phyloP scores from a whole-genome alignment of 2,329 filamentous ascomycete species.

The Aspergillus pseudotamarii region DNA sequence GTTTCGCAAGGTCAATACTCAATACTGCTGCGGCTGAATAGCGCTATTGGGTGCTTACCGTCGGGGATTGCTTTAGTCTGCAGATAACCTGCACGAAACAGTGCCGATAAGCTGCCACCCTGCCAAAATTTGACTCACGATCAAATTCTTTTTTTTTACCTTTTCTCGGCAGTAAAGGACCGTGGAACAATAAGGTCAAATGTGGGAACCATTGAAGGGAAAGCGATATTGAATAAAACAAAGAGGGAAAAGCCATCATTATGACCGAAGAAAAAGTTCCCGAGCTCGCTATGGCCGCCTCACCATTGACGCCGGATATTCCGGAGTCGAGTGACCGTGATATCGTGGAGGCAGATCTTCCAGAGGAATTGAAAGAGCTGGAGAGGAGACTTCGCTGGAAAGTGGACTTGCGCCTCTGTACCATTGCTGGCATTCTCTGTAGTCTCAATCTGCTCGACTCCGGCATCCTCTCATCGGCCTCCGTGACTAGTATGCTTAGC shows the following conservation, averaged over 20 bases:
- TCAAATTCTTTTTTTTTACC: not conserved
- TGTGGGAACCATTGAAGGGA: not conserved
- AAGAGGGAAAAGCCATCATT: not conserved
- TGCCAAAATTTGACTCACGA: not conserved
- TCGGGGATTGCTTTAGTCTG: not conserved
- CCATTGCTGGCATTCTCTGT: slow-evolving; percentile 71
- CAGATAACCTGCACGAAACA: not conserved
- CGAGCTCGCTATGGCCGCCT: not conserved
- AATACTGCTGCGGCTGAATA: not conserved
- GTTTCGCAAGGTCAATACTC: not conserved
- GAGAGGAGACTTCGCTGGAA: slow-evolving; percentile 60
- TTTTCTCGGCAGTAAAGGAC: not conserved
- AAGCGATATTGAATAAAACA: not conserved
- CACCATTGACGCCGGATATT: not conserved
- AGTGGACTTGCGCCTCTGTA: slow-evolving; percentile 69
- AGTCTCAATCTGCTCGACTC: slow-evolving; percentile 70
- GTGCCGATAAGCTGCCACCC: not conserved
- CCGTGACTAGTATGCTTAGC: slow-evolving; percentile 67
- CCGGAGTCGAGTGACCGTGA: not conserved
- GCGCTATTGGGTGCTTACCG: not conserved
- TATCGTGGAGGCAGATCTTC: slow-evolving; percentile 15
- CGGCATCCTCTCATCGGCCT: slow-evolving; percentile 69
- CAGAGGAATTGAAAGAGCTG: slow-evolving; percentile 30
- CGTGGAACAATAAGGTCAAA: not conserved
- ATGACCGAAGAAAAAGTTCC: not conserved